Evolutionary conservation across 1,284 basidiomycete genomes (phyloP).

Genomic region (Microbotryum silenes-acaulis): DNA sequence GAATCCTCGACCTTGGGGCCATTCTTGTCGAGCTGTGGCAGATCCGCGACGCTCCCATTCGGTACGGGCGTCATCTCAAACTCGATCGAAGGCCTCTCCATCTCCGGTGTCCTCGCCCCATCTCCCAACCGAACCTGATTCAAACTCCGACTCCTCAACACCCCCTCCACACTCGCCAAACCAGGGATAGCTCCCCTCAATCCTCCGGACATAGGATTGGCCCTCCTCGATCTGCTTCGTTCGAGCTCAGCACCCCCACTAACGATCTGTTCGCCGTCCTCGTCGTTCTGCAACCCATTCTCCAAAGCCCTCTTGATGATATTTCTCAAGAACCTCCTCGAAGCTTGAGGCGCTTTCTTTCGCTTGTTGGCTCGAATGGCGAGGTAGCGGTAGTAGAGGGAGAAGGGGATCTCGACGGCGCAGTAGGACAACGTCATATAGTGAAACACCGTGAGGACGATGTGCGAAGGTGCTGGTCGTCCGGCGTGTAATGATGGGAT

Average conservation of each 20-base stretch:
- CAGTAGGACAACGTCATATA: slow-evolving; percentile 22
- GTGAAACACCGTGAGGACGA: slow-evolving; percentile 13
- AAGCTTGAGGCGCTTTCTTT: slow-evolving; percentile 12
- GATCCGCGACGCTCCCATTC: too few relatives aligned
- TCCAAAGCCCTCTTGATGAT: slow-evolving; percentile 57
- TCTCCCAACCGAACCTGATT: too few relatives aligned
- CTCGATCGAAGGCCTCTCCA: too few relatives aligned
- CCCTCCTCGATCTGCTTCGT: slow-evolving; percentile 2
- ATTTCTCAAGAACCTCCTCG: slow-evolving; percentile 48
- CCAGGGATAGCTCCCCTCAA: too few relatives aligned
- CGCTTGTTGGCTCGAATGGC: slow-evolving; percentile 47
- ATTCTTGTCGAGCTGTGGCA: too few relatives aligned
- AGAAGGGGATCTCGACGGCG: slow-evolving; percentile 59
- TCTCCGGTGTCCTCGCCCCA: too few relatives aligned
- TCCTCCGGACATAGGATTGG: not conserved
- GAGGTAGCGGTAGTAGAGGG: slow-evolving; percentile 59
- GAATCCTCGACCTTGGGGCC: too few relatives aligned
- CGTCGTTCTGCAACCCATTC: slow-evolving; percentile 27
- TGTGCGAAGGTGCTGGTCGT: slow-evolving; percentile 12
- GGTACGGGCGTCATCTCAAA: too few relatives aligned
- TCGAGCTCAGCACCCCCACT: not conserved
- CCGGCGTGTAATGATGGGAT: slow-evolving; percentile 1
- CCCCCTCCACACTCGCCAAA: too few relatives aligned
- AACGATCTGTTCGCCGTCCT: not conserved
- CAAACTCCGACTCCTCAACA: too few relatives aligned